A percentile compares a stretch with the other conserved stretches of the same genome.
Evolutionary conservation across 192 early-diverging fungal species (phyloP).

Genomic region (Entomortierella parvispora): DNA sequence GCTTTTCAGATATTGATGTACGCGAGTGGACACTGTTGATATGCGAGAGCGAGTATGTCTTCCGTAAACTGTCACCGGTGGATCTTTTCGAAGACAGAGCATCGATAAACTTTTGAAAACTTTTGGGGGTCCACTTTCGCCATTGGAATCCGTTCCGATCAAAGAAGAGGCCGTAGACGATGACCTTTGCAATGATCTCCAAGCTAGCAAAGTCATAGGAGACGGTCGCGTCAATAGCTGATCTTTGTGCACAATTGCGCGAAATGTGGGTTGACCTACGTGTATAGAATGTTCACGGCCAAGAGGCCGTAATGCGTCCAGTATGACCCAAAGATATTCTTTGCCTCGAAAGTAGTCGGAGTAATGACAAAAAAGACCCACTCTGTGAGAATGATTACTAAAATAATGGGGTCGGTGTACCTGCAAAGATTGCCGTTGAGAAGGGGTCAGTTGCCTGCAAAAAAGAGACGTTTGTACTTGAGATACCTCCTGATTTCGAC

Average conservation of each 20-base stretch:
- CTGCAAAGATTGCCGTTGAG: slow-evolving; percentile 11
- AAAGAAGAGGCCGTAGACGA: slow-evolving; percentile 56
- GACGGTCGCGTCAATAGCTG: background rate
- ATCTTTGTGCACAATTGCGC: background rate
- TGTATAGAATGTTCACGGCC: slow-evolving; percentile 55
- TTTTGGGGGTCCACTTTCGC: slow-evolving; percentile 13
- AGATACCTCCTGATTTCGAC: too few relatives aligned
- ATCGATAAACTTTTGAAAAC: background rate
- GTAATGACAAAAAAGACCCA: slow-evolving; percentile 59
- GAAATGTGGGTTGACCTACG: slow-evolving; percentile 15
- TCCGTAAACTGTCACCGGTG: background rate
- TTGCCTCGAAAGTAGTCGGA: slow-evolving; percentile 40
- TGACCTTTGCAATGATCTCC: slow-evolving; percentile 49
- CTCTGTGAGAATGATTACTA: slow-evolving; percentile 53
- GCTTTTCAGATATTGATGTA: slow-evolving; percentile 13
- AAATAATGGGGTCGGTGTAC: slow-evolving; percentile 45
- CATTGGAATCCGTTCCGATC: slow-evolving; percentile 43
- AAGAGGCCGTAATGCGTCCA: slow-evolving; percentile 56
- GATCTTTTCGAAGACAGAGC: background rate
- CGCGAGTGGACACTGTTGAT: slow-evolving; percentile 31
- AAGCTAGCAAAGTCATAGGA: slow-evolving; percentile 12
- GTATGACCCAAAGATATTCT: slow-evolving; percentile 53
- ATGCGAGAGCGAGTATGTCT: slow-evolving; percentile 3
- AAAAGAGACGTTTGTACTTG: background rate
- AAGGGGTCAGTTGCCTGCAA: too few relatives aligned